Conservation (phyloP, 768 basidiomycete species). For the Suillus subaureus region DNA sequence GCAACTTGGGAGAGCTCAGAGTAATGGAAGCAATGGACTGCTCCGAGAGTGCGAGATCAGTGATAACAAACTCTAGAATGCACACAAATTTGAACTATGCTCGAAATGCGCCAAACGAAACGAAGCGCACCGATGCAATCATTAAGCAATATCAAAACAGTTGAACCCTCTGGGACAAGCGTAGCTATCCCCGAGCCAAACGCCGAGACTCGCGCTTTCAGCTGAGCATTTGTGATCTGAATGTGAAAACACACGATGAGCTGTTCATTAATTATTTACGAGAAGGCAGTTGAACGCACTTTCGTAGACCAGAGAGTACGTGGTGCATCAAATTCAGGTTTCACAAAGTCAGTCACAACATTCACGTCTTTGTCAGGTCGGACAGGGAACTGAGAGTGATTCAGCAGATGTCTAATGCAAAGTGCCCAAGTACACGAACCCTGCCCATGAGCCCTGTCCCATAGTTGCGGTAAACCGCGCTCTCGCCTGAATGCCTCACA, state of each 20-base stretch:
- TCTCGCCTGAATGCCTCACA: slow-evolving; percentile 80
- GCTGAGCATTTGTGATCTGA: slow-evolving; percentile 73
- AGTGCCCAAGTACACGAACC: slow-evolving; percentile 44
- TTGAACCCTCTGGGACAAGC: slow-evolving; percentile 59
- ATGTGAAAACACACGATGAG: slow-evolving; percentile 1
- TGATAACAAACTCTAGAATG: slow-evolving; percentile 69
- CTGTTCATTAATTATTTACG: background rate
- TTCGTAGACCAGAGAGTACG: slow-evolving; percentile 82
- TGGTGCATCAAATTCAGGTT: slow-evolving; percentile 62
- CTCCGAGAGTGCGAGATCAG: slow-evolving; percentile 77
- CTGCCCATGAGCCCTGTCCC: slow-evolving; percentile 81
- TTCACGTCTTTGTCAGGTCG: slow-evolving; percentile 74
- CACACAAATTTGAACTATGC: slow-evolving; percentile 6
- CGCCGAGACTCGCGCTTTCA: slow-evolving; percentile 70
- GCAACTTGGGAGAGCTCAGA: slow-evolving; percentile 57
- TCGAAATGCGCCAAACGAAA: background rate
- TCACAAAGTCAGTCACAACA: slow-evolving; percentile 66
- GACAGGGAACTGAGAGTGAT: slow-evolving; percentile 60
- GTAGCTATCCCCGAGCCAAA: slow-evolving; percentile 74
- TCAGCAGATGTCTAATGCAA: background rate
- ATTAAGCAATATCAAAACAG: slow-evolving; percentile 75
- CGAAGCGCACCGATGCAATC: slow-evolving; percentile 67
- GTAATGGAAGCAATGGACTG: slow-evolving; percentile 72
- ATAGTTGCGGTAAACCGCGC: slow-evolving; percentile 90
- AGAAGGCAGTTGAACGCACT: slow-evolving; percentile 41